phyloP scores from a whole-genome alignment of 2,329 filamentous ascomycete species.

The Myotisia sp. region DNA sequence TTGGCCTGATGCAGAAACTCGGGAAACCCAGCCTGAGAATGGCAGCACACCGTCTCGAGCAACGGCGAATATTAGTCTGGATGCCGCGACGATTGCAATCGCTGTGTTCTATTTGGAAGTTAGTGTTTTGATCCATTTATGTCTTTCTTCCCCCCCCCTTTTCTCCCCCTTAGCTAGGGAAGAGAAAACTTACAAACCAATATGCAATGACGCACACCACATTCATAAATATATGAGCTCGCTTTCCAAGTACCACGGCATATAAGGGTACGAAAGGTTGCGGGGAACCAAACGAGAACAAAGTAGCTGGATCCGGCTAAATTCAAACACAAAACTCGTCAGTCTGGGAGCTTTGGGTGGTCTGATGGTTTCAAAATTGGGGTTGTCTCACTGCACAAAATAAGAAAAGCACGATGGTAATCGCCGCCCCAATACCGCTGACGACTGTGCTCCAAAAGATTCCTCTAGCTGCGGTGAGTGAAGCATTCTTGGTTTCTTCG shows the following conservation, averaged over 20 bases:
- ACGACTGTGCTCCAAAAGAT: constrained; percentile 48
- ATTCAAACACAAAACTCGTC: too few species aligned
- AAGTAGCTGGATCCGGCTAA: constrained; percentile 38
- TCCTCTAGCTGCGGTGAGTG: constrained; percentile 40
- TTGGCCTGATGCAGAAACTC: constrained; percentile 40
- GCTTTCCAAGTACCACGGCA: constrained; percentile 40
- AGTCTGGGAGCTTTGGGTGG: constrained; percentile 8
- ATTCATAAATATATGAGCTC: constrained; percentile 48
- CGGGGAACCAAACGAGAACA: constrained; percentile 41
- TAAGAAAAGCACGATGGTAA: constrained; percentile 44
- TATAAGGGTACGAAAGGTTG: constrained; percentile 48
- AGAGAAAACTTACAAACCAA: constrained; percentile 34
- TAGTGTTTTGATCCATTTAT: too few species aligned
- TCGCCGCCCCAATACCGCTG: constrained; percentile 42
- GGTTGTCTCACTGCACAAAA: constrained; percentile 39
- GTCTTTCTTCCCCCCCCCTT: too few species aligned
- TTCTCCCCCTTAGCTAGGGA: too few species aligned
- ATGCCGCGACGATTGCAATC: constrained; percentile 45
- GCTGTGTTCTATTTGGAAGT: constrained; percentile 38
- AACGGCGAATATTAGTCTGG: constrained; percentile 48
- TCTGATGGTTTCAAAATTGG: background rate
- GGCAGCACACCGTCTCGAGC: constrained; percentile 48
- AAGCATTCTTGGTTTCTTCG: constrained; percentile 47
- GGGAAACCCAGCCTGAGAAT: constrained; percentile 44
- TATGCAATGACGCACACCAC: constrained; percentile 39